Evolutionary conservation across 2,329 filamentous ascomycete species (phyloP).

Genomic region (Nothomitra cinnamomea): DNA sequence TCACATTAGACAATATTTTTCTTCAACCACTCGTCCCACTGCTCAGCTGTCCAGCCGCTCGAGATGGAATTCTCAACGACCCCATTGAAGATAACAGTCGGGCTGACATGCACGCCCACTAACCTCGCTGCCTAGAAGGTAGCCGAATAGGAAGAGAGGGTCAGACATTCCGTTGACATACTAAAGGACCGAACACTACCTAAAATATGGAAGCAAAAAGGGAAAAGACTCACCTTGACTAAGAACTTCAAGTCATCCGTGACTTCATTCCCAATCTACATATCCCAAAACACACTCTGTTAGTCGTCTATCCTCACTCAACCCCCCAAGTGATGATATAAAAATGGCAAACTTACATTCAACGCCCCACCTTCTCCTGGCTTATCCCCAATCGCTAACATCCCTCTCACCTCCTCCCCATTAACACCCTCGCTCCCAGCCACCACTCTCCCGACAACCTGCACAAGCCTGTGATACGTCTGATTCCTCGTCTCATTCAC

Average conservation of each 20-base stretch:
- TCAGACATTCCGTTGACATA: no score
- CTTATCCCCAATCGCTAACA: slow-evolving; percentile 54
- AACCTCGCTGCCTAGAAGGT: slow-evolving; percentile 38
- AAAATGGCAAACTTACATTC: slow-evolving; percentile 31
- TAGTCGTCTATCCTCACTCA: slow-evolving; percentile 52
- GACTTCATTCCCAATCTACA: slow-evolving; percentile 43
- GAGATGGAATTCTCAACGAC: slow-evolving; percentile 64
- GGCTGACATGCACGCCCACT: slow-evolving; percentile 75
- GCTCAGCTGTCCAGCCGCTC: slow-evolving; percentile 58
- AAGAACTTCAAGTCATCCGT: slow-evolving; percentile 74
- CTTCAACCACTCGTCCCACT: slow-evolving; percentile 75
- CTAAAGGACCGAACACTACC: no score
- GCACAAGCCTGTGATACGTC: slow-evolving; percentile 65
- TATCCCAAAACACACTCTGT: slow-evolving; percentile 44
- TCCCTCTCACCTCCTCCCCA: slow-evolving; percentile 47
- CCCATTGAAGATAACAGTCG: slow-evolving; percentile 73
- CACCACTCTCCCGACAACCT: slow-evolving; percentile 52
- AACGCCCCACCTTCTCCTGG: slow-evolving; percentile 47
- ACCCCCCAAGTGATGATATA: background rate
- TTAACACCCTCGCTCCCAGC: slow-evolving; percentile 52
- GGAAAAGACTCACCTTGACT: slow-evolving; percentile 44
- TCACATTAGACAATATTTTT: slow-evolving; percentile 37
- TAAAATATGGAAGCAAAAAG: background rate
- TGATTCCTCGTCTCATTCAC: slow-evolving; percentile 71
- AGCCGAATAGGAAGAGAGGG: background rate